Percentiles rank a stretch among this genome's conserved stretches.
These are phyloP conservation scores for Stemphylium beticola DNA, from an alignment of 2,329 filamentous ascomycete species.

Conservation along the genomic window DNA sequence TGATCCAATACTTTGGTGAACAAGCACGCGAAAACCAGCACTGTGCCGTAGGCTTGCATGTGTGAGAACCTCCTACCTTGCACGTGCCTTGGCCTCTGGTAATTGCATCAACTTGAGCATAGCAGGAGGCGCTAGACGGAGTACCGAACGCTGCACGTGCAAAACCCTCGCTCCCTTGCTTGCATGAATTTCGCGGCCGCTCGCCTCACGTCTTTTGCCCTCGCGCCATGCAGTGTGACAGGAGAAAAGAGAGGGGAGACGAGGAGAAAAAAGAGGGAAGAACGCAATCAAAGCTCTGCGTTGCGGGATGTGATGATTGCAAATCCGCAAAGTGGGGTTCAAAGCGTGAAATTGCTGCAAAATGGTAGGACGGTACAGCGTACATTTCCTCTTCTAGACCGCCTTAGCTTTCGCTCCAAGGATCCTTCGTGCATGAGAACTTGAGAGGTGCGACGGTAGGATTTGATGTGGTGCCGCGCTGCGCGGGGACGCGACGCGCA, in stretches of 20 bases:
- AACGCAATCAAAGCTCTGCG: background rate
- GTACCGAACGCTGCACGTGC: too few relatives aligned
- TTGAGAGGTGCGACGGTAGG: background rate
- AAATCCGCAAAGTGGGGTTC: background rate
- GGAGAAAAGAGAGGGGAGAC: background rate
- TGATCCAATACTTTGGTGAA: background rate
- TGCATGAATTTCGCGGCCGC: background rate
- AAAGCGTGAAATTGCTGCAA: background rate
- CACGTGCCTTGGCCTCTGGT: too few relatives aligned
- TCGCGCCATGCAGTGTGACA: conserved; percentile 5
- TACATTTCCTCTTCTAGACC: conserved; percentile 25
- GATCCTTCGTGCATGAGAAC: background rate
- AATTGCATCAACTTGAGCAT: too few relatives aligned
- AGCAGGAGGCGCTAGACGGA: too few relatives aligned
- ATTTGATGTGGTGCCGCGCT: background rate
- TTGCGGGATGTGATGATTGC: background rate
- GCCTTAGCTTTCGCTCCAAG: conserved; percentile 17
- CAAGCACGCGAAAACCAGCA: background rate
- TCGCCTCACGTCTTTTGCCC: too few relatives aligned
- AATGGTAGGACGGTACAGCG: background rate
- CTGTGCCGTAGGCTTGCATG: background rate
- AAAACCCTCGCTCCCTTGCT: background rate
- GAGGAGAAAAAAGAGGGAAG: background rate
- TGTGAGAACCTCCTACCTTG: background rate
- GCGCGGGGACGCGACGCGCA: conserved; percentile 4